Evolutionary conservation across 441 rosid genomes (phyloP).

Genomic region (Euphorbia corollata): DNA sequence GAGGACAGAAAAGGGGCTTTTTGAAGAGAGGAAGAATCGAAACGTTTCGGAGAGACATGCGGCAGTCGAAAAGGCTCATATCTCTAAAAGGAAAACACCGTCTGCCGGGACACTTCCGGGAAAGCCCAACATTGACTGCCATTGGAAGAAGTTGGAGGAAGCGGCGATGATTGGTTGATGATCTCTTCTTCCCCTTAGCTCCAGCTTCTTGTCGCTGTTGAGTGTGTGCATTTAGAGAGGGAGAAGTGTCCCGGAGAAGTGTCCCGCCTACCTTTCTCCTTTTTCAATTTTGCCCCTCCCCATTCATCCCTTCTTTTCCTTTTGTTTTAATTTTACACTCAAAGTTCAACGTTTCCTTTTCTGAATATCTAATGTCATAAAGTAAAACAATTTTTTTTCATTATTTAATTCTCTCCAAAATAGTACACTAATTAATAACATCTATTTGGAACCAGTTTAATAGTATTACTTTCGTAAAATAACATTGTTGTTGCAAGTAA

Average conservation of each 20-base stretch:
- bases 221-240: neutral
- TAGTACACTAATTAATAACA: too few species aligned
- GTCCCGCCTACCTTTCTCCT: neutral
- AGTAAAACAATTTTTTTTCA: too few species aligned
- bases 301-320: neutral
- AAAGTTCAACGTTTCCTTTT: too few species aligned
- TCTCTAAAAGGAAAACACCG: constrained; percentile 29
- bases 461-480: too few species aligned
- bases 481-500: too few species aligned
- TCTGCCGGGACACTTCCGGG: constrained; percentile 42
- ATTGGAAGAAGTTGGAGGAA: constrained; percentile 11
- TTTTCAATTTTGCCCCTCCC: constrained; percentile 6
- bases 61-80: constrained; percentile 28
- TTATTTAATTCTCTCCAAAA: too few species aligned
- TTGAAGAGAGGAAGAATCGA: constrained; percentile 38
- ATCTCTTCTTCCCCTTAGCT: neutral
- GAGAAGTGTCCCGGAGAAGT: neutral
- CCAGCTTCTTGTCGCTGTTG: neutral
- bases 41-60: constrained; percentile 35
- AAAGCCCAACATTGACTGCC: constrained; percentile 27
- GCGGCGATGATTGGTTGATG: neutral
- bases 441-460: too few species aligned
- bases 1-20: constrained; percentile 29
- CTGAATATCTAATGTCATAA: too few species aligned
- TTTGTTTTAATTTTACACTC: neutral